A percentile compares a stretch with the other conserved stretches of the same genome.
Conservation (phyloP, 2,329 filamentous ascomycete species). For the Aspergillus sp. region DNA sequence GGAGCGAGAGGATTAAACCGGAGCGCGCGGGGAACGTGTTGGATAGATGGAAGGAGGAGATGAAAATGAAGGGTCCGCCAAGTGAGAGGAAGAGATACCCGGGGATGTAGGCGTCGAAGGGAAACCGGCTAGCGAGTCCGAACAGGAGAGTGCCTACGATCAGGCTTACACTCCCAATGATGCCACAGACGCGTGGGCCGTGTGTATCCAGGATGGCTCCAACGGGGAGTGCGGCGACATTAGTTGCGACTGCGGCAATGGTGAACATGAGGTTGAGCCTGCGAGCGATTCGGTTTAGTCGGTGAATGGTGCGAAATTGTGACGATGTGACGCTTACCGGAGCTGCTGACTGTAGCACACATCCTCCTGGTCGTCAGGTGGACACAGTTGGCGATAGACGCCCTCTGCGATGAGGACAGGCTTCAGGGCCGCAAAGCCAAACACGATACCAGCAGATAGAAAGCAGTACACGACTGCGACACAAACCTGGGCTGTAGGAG, state of each 20-base stretch:
- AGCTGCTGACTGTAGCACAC: slow-evolving; percentile 61
- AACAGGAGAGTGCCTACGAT: slow-evolving; percentile 69
- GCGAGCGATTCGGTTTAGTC: neutral
- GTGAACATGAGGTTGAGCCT: slow-evolving; percentile 90
- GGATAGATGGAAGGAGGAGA: slow-evolving; percentile 79
- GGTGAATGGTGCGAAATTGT: neutral
- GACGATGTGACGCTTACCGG: slow-evolving; percentile 33
- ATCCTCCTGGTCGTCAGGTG: slow-evolving; percentile 49
- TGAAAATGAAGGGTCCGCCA: slow-evolving; percentile 78
- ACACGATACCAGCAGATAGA: slow-evolving; percentile 68
- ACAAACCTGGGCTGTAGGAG: slow-evolving; percentile 62
- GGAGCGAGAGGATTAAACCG: slow-evolving; percentile 73
- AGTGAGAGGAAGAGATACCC: slow-evolving; percentile 76
- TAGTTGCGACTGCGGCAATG: slow-evolving; percentile 81
- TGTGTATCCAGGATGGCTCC: slow-evolving; percentile 81
- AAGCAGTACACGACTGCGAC: slow-evolving; percentile 71
- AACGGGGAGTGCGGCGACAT: slow-evolving; percentile 80
- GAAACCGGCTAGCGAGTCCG: slow-evolving; percentile 62
- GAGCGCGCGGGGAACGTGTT: slow-evolving; percentile 78
- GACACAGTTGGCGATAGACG: slow-evolving; percentile 68
- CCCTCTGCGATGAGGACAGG: slow-evolving; percentile 73
- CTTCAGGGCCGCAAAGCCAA: slow-evolving; percentile 83
- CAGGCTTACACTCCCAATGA: slow-evolving; percentile 69
- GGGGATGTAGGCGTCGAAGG: slow-evolving; percentile 71
- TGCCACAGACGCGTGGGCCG: slow-evolving; percentile 73